phyloP scores from a whole-genome alignment of 331 rosid genomes.

The Telfairia occidentalis region DNA sequence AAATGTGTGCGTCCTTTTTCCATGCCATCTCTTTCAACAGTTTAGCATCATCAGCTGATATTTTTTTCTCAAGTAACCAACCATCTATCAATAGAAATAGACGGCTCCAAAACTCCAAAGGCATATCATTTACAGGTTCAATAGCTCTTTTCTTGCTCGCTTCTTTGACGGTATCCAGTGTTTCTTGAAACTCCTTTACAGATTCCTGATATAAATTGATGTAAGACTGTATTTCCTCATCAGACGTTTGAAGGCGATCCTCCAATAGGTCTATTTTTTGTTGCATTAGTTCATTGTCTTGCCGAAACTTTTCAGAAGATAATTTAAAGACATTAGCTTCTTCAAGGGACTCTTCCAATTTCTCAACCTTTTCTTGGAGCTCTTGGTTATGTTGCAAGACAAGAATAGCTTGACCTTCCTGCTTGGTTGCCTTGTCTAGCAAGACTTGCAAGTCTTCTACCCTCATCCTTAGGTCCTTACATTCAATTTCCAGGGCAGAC shows the following conservation, averaged over 20 bases:
- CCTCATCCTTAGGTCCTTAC: conserved; percentile 44
- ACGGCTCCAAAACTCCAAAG: conserved; percentile 87
- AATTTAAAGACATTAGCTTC: conserved; percentile 49
- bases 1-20: conserved; percentile 55
- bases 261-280: conserved; percentile 65
- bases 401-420: conserved; percentile 56
- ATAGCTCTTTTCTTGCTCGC: conserved; percentile 54
- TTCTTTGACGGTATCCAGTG: conserved; percentile 51
- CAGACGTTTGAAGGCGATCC: conserved; percentile 69
- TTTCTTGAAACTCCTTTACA: conserved; percentile 67
- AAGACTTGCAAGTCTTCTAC: conserved; percentile 56
- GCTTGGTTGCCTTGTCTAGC: conserved; percentile 63
- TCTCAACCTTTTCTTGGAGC: conserved; percentile 60
- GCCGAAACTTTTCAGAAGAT: conserved; percentile 70
- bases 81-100: conserved; percentile 81
- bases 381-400: conserved; percentile 75
- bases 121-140: conserved; percentile 82
- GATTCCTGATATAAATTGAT: conserved; percentile 80
- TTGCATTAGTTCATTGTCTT: conserved; percentile 54
- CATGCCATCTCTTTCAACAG: conserved; percentile 69
- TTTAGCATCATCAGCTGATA: conserved; percentile 50
- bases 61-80: conserved; percentile 76
- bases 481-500: conserved; percentile 48
- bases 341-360: conserved; percentile 69
- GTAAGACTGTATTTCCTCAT: conserved; percentile 67